Percentiles rank a stretch among this genome's conserved stretches.
phyloP scores from a whole-genome alignment of 2,329 filamentous ascomycete genomes.

The Lasiodiplodia sp. region DNA sequence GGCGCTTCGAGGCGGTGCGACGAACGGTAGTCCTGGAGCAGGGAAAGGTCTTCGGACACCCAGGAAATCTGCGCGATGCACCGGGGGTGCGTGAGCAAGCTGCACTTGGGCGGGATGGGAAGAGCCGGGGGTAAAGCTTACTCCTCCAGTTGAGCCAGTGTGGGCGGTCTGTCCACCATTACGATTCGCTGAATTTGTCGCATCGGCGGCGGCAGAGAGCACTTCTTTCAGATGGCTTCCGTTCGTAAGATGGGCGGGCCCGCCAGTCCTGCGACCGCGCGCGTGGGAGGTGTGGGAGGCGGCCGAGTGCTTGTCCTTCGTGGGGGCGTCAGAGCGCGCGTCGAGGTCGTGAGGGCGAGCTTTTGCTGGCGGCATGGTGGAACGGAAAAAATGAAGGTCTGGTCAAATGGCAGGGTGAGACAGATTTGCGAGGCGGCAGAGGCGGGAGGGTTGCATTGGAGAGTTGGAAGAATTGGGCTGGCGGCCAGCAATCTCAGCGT shows the following conservation, averaged over 20 bases:
- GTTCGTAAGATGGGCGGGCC: conserved; percentile 36
- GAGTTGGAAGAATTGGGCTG: conserved; percentile 20
- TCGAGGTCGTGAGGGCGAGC: conserved; percentile 49
- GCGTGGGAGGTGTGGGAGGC: conserved; percentile 46
- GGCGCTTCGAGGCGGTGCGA: conserved; percentile 75
- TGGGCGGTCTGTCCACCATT: conserved; percentile 36
- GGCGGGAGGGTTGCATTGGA: conserved; percentile 21
- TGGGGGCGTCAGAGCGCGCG: conserved; percentile 40
- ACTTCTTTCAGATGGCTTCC: conserved; percentile 49
- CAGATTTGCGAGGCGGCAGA: background rate
- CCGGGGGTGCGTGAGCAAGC: conserved; percentile 5
- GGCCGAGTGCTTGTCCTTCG: conserved; percentile 53
- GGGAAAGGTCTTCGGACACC: conserved; percentile 70
- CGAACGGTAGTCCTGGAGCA: conserved; percentile 78
- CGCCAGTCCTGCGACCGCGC: conserved; percentile 48
- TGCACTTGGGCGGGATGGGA: background rate
- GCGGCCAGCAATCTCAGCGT: conserved; percentile 21
- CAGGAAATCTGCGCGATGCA: conserved; percentile 63
- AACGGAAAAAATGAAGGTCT: no score
- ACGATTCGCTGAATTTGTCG: conserved; percentile 43
- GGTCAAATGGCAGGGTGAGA: background rate
- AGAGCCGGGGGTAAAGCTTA: conserved; percentile 9
- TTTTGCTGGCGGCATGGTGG: conserved; percentile 46
- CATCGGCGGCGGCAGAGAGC: conserved; percentile 42
- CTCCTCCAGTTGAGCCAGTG: conserved; percentile 22